Base-by-base conservation (phyloP, 371 early-diverging fungal species). In the Apophysomyces trapeziformis region DNA sequence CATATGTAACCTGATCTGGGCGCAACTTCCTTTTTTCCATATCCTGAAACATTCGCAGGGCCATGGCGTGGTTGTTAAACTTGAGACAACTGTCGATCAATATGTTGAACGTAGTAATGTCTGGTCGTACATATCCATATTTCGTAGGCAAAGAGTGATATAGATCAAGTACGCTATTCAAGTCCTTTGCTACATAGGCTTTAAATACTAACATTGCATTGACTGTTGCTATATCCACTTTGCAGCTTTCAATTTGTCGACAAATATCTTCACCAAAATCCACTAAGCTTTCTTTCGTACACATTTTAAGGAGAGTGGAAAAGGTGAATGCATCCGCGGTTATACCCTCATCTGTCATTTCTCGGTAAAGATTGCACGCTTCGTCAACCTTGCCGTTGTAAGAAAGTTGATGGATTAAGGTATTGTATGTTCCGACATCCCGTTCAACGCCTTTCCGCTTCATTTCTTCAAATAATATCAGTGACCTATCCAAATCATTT, bases 1-100 rank as follows among this genome's bases (percentile, higher is more conserved):
- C 86, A 67, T 78, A 87, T 0, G 89, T 89, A 14, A 83, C 67
- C 0, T 74, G 63, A 46, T 86, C 84, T 0, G 89, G 89, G 7
- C 45, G 7, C 0, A 80, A 36, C 14, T 38, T 57, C 35, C 54
- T 58, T 5, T 50, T n/a, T 16, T 63, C 58, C 82, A 87, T 79
- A 1, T 79, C 77, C 4, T 58, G 21, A 47, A 76, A 76, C 9
- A 86, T 47, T 44, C 21, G 63, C 37, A 75, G 66, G 0, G 84
- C 85, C 16, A 71, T 70, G 2, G 71, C 65, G 38, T 77, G 68
- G 18, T 69, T 64, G 6, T 72, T 69, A 12, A 66, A 46, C 26
- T 76, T 78, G 16, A 83, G 63, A 44, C 77, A 80, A 21, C 69
- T 70, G 46, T 84, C 82, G 11, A 89, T 57, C 36, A 83, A 16